Evolutionary conservation across 495 filamentous ascomycete species (phyloP), one percentile per base, ranked within the genome.

Genomic region (Annulohypoxylon stygium): DNA sequence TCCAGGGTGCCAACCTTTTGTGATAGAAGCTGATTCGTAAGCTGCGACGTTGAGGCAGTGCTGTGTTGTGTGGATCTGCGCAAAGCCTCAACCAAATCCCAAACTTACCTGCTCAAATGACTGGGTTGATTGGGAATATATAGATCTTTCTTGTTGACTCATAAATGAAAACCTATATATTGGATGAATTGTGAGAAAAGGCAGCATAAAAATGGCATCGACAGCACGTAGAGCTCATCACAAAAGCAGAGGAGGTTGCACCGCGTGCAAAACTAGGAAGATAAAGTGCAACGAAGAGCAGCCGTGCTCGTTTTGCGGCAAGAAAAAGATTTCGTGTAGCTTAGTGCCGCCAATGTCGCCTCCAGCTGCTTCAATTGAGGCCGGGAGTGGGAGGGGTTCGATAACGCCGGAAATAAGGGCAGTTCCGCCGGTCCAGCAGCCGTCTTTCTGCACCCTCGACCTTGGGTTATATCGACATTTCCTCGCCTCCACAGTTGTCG

Each of bases 251-350:
- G 43, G 9, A 7, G 72, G 72, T 18, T 84, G 82, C 61, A 78
- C 82, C 34, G 69, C 80, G 0, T 84, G 81, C 80, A 84, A 84
- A 47, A 36, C 76, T 37, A 82, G 81, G 16, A 84, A 82, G 74
- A 77, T 84, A 50, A 82, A 82, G 61, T 84, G 82, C 74, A 78
- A 78, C 50, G 82, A 82, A 23, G 61, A 55, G 0, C 69, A 60
- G 26, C 82, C 82, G 4, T 84, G 82, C 71, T 67, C 62, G 0
- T 83, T 81, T 37, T 84, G 81, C 43, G 67, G 70, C n/a, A 74
- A 70, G 62, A 70, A 63, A 33, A 18, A 67, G 0, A 67, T 74
- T 25, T 39, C 34, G n/a, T 74, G 71, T 12, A 74, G 71, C 39
- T 51, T 73, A 12, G 55, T 48, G 5, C 54, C 55, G 5, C 54